Evolutionary conservation across 1,284 basidiomycete species (phyloP).

Genomic region (Naganishia albida): DNA sequence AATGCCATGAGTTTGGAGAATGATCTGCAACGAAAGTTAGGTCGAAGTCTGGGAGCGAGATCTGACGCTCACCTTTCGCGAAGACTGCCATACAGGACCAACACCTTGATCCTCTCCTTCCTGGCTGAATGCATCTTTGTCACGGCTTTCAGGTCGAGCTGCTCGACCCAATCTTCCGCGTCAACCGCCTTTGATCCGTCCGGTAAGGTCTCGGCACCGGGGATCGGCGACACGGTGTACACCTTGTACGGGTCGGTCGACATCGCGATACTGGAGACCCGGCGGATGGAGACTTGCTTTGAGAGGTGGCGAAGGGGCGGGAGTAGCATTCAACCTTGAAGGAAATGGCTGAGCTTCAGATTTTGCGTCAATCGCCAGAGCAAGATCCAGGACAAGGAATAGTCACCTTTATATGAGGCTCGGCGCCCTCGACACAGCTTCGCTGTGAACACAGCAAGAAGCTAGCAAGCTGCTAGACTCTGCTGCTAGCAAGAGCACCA

Average conservation of each 20-base stretch:
- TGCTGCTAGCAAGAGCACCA: too few species aligned
- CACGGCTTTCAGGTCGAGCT: constrained; percentile 26
- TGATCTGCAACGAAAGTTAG: constrained; percentile 39
- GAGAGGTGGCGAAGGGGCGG: background rate
- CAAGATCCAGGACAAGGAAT: too few species aligned
- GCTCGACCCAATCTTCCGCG: constrained; percentile 28
- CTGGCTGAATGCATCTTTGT: constrained; percentile 16
- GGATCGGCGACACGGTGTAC: constrained; percentile 17
- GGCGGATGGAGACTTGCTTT: background rate
- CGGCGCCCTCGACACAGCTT: background rate
- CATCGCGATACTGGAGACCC: constrained; percentile 4
- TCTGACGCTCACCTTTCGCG: constrained; percentile 40
- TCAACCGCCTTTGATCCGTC: constrained; percentile 27
- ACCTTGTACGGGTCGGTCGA: constrained; percentile 14
- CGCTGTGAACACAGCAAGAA: too few species aligned
- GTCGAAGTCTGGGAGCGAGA: too few species aligned
- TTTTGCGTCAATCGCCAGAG: too few species aligned
- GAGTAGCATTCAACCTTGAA: constrained; percentile 1
- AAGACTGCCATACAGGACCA: constrained; percentile 49
- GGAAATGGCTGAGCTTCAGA: too few species aligned
- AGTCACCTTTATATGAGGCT: background rate
- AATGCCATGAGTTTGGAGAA: constrained; percentile 50
- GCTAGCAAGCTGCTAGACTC: too few species aligned
- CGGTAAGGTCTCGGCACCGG: constrained; percentile 22
- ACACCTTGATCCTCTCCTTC: constrained; percentile 36